Conservation (phyloP, 768 basidiomycete species). For the Clitopilus passeckerianus region DNA sequence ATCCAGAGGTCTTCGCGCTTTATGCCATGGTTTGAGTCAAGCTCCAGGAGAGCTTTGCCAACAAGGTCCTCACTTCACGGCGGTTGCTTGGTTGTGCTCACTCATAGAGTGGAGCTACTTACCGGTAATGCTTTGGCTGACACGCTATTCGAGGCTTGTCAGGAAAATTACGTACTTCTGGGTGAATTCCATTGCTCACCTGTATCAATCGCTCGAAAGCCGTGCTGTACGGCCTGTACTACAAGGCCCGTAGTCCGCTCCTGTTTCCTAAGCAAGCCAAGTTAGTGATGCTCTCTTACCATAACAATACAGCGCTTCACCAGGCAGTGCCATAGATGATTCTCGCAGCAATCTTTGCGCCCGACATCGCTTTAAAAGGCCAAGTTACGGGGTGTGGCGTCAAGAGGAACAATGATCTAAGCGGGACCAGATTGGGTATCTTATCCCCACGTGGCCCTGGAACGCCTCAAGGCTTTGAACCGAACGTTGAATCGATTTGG, state of each 20-base stretch:
- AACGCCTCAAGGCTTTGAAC: background rate
- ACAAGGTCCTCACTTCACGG: conserved; percentile 68
- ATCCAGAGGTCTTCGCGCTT: conserved; percentile 69
- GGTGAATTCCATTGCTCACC: conserved; percentile 32
- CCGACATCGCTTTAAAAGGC: background rate
- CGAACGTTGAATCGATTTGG: conserved; percentile 1
- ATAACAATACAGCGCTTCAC: background rate
- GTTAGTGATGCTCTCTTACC: background rate
- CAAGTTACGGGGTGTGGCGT: background rate
- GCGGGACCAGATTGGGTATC: background rate
- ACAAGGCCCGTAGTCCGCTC: conserved; percentile 66
- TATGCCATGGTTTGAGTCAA: conserved; percentile 53
- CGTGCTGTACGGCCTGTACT: conserved; percentile 63
- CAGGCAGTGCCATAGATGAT: conserved; percentile 2
- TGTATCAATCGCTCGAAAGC: conserved; percentile 83
- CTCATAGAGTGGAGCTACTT: conserved; percentile 6
- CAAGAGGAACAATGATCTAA: background rate
- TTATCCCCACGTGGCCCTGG: background rate
- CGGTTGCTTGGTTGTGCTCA: background rate
- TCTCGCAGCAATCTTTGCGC: background rate
- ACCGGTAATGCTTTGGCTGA: conserved; percentile 74
- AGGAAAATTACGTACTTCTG: background rate
- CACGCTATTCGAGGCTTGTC: conserved; percentile 35
- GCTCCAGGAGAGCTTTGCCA: conserved; percentile 60
- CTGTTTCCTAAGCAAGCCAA: conserved; percentile 57